phyloP scores from a whole-genome alignment of 2,329 filamentous ascomycete genomes.

The Helminthosporium solani region DNA sequence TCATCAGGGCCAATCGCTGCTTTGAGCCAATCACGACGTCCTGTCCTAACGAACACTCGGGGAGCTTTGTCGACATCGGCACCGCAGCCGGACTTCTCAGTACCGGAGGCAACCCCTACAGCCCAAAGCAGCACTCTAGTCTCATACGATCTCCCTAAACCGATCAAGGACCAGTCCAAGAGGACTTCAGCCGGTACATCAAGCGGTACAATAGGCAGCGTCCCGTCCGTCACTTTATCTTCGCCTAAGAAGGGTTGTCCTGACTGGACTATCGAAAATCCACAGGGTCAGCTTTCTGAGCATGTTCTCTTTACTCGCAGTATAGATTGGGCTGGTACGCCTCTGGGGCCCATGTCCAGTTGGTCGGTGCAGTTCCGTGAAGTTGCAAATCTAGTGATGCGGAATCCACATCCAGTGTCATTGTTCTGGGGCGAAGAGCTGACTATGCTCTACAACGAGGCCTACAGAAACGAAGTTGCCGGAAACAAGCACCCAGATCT shows the following conservation, averaged over 20 bases:
- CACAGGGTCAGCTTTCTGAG: constrained; percentile 29
- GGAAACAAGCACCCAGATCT: constrained; percentile 33
- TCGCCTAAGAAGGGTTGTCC: constrained; percentile 23
- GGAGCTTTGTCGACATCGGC: neutral
- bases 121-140: constrained; percentile 16
- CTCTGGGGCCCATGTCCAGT: constrained; percentile 49
- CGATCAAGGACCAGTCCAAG: constrained; percentile 1
- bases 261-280: constrained; percentile 29
- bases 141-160: constrained; percentile 12
- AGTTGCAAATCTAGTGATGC: constrained; percentile 33
- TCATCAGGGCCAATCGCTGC: neutral
- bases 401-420: constrained; percentile 31
- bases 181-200: constrained; percentile 16
- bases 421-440: constrained; percentile 47
- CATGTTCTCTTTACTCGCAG: constrained; percentile 42
- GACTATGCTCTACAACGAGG: constrained; percentile 44
- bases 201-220: constrained; percentile 17
- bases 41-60: neutral
- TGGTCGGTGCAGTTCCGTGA: constrained; percentile 54
- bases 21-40: neutral
- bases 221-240: constrained; percentile 22
- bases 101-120: neutral
- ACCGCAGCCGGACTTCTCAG: neutral
- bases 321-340: constrained; percentile 51
- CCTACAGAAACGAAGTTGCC: constrained; percentile 36